phyloP scores from a whole-genome alignment of 2,329 filamentous ascomycete species.

The Ceratocystis papillata region DNA sequence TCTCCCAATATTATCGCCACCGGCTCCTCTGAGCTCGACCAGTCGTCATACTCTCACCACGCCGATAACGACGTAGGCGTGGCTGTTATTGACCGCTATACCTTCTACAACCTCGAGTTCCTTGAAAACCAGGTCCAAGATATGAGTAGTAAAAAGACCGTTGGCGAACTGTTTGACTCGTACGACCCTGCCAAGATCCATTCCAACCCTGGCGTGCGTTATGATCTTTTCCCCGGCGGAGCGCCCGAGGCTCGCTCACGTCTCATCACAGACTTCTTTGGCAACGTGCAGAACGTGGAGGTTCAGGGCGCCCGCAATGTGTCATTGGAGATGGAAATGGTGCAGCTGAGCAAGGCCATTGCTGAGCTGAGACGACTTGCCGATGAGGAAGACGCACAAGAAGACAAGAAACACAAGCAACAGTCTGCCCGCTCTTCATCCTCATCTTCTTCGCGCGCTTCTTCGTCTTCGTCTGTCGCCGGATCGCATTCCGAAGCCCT shows the following conservation, averaged over 20 bases:
- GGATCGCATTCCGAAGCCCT: neutral
- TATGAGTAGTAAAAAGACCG: conserved; percentile 72
- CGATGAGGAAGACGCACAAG: conserved; percentile 35
- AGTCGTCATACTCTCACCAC: conserved; percentile 95
- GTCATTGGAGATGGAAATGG: conserved; percentile 60
- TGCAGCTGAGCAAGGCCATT: conserved; percentile 61
- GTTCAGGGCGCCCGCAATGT: conserved; percentile 55
- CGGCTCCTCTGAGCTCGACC: conserved; percentile 88
- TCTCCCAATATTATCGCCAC: conserved; percentile 97
- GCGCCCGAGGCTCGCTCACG: conserved; percentile 65
- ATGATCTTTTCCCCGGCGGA: conserved; percentile 87
- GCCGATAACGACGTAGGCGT: conserved; percentile 97
- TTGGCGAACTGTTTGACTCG: conserved; percentile 91
- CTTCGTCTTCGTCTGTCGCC: neutral
- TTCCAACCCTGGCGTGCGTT: conserved; percentile 79
- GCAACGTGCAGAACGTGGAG: conserved; percentile 95
- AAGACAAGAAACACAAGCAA: conserved; percentile 25
- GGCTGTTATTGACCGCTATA: conserved; percentile 95
- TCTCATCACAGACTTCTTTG: conserved; percentile 92
- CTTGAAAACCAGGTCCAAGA: conserved; percentile 82
- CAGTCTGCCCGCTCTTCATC: neutral
- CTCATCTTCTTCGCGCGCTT: neutral
- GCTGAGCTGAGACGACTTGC: conserved; percentile 42
- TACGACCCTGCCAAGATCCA: conserved; percentile 94
- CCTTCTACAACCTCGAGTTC: conserved; percentile 97